These are phyloP conservation scores for Ceratocystis colombiana DNA, from an alignment of 2,329 filamentous ascomycete genomes.

Conservation along the genomic window DNA sequence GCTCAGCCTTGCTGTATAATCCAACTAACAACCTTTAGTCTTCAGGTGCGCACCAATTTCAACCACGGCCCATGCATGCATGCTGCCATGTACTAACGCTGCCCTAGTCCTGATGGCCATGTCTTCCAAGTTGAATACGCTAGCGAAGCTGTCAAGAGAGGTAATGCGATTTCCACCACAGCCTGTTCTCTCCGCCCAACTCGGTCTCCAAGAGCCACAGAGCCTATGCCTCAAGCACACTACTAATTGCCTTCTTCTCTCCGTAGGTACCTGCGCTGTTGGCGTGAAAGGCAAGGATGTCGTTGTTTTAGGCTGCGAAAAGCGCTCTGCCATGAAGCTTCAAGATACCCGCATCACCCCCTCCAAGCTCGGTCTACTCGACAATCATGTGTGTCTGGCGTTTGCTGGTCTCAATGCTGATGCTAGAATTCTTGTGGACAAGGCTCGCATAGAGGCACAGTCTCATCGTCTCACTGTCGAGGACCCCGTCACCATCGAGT, in stretches of 20 bases:
- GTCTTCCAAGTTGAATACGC: slow-evolving; percentile 99
- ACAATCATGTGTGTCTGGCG: slow-evolving; percentile 91
- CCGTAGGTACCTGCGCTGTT: slow-evolving; percentile 83
- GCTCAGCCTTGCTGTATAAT: slow-evolving; percentile 30
- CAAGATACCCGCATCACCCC: slow-evolving; percentile 98
- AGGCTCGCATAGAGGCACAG: slow-evolving; percentile 92
- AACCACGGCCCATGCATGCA: slow-evolving; percentile 36
- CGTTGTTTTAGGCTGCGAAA: slow-evolving; percentile 95
- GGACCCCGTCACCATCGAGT: slow-evolving; percentile 94
- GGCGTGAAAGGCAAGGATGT: slow-evolving; percentile 92
- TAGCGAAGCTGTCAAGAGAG: slow-evolving; percentile 95
- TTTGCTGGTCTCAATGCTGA: slow-evolving; percentile 97
- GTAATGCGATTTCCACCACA: slow-evolving; percentile 38
- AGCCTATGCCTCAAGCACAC: slow-evolving; percentile 15
- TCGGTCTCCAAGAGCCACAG: background rate
- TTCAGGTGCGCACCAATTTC: slow-evolving; percentile 55
- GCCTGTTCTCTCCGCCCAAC: slow-evolving; percentile 26
- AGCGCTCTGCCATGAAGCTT: slow-evolving; percentile 97
- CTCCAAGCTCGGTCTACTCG: slow-evolving; percentile 94
- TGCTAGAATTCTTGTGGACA: slow-evolving; percentile 95
- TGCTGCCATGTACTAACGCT: slow-evolving; percentile 37
- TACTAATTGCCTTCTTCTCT: slow-evolving; percentile 17
- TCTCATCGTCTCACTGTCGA: slow-evolving; percentile 95
- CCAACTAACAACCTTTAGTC: slow-evolving; percentile 51
- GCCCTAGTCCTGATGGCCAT: slow-evolving; percentile 83